Evolutionary conservation across 495 filamentous ascomycete genomes (phyloP).

Genomic region (Cercophora newfieldiana): DNA sequence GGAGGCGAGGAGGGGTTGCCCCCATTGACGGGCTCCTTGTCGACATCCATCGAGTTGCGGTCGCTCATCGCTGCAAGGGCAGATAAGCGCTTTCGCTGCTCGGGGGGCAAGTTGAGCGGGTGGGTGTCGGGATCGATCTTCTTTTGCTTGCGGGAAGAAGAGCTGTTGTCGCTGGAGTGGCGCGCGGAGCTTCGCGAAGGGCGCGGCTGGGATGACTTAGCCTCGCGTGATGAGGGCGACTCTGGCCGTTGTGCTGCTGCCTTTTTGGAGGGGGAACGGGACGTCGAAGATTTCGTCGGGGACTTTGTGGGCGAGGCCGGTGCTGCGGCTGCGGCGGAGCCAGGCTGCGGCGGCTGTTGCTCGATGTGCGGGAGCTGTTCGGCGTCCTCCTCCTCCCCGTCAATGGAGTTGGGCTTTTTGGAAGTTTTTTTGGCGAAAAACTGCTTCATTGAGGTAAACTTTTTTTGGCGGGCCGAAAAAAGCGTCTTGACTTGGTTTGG

Average conservation of each 20-base stretch:
- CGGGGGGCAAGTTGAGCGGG: conserved; percentile 83
- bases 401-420: conserved; percentile 49
- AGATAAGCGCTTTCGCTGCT: conserved; percentile 72
- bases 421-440: conserved; percentile 55
- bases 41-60: conserved; percentile 77
- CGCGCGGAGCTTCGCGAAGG: conserved; percentile 42
- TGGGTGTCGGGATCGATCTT: conserved; percentile 67
- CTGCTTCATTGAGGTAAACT: conserved; percentile 49
- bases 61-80: conserved; percentile 69
- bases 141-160: conserved; percentile 46
- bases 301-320: conserved; percentile 18
- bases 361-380: conserved; percentile 21
- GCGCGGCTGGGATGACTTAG: conserved; percentile 37
- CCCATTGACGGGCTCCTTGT: conserved; percentile 61
- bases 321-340: conserved; percentile 17
- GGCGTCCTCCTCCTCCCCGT: conserved; percentile 47
- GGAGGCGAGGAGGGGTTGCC: conserved; percentile 46
- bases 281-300: conserved; percentile 23
- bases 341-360: conserved; percentile 29
- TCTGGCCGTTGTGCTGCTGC: conserved; percentile 23
- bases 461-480: conserved; percentile 20
- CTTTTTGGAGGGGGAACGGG: conserved; percentile 38
- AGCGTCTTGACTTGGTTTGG: conserved; percentile 17
- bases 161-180: conserved; percentile 39
- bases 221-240: conserved; percentile 29